phyloP scores from a whole-genome alignment of 805 yeast species.

The Metahyphopichia silvanorum region DNA sequence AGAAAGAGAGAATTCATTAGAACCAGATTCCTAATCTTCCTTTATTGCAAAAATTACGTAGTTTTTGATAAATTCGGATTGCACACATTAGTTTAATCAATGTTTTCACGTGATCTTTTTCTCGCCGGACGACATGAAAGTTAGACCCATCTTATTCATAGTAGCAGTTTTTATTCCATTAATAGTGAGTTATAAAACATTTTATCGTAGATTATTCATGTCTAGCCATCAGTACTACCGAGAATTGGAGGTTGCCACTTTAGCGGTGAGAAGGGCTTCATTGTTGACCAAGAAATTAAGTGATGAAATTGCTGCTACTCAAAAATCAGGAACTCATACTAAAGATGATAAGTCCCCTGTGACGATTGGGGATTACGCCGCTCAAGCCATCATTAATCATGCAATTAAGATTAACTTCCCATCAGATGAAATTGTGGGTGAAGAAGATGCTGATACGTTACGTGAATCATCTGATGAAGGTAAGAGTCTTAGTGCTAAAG shows the following conservation, averaged over 20 bases:
- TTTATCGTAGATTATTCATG: no score
- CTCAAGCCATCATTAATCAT: conserved; percentile 88
- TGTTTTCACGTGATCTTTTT: no score
- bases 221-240: conserved; percentile 46
- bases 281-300: conserved; percentile 63
- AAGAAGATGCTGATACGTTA: conserved; percentile 79
- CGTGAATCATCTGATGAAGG: conserved; percentile 40
- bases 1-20: no score
- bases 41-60: no score
- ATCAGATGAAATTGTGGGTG: conserved; percentile 84
- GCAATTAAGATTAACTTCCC: conserved; percentile 82
- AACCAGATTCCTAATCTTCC: no score
- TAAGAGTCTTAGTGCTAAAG: conserved; percentile 45
- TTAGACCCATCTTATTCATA: no score
- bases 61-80: no score
- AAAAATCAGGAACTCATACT: conserved; percentile 57
- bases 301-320: conserved; percentile 48
- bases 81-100: no score
- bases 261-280: conserved; percentile 89
- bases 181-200: no score
- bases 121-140: no score
- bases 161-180: no score
- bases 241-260: conserved; percentile 77
- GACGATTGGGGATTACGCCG: conserved; percentile 93
- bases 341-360: conserved; percentile 93